Evolutionary conservation across 2,329 filamentous ascomycete species (phyloP), one percentile per base, ranked within the genome.

Genomic region (Aotearoamyces nothofagi): DNA sequence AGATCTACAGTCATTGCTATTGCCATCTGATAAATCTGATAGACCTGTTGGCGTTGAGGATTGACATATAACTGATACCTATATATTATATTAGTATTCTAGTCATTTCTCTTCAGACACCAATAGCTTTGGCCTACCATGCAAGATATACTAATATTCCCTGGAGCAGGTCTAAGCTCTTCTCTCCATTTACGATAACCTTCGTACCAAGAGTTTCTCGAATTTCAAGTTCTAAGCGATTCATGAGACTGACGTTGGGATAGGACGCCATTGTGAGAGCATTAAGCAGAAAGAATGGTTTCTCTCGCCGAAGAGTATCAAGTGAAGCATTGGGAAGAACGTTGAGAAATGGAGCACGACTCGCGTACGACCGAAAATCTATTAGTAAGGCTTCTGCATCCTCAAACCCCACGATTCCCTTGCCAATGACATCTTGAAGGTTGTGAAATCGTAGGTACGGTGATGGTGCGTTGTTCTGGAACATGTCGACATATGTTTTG

Each of bases 171-270:
- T 74, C 66, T 13, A 73, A 33, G 9, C 56, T 67, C 32, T 64
- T 58, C 50, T 74, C 67, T 0, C 67, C 66, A 3, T 61, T 57
- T 0, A 67, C 56, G 1, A 74, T 62, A 22, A 68, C 62, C 43
- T 66, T 70, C 24, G 66, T 50, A 1, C 58, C 64, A n/a, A 70
- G 39, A 0, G 67, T 55, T 40, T 68, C 69, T 16, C 65, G 54
- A 28, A 72, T 66, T 45, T 72, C 67, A 27, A 63, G 59, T 15
- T 71, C 67, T 24, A 72, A 68, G 3, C 66, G 49, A 9, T 48
- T 57, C 31, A 69, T 62, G 0, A 65, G 58, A 37, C 65, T 61
- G 13, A 63, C 41, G n/a, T 60, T 59, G 8, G 43, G 52, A 16
- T 59, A 56, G 17, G 63, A 62, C 3, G 61, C 58, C 1, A 60